These are phyloP conservation scores for Flaveria brownii DNA, from an alignment of 129 eudicot species.

Conservation along the genomic window DNA sequence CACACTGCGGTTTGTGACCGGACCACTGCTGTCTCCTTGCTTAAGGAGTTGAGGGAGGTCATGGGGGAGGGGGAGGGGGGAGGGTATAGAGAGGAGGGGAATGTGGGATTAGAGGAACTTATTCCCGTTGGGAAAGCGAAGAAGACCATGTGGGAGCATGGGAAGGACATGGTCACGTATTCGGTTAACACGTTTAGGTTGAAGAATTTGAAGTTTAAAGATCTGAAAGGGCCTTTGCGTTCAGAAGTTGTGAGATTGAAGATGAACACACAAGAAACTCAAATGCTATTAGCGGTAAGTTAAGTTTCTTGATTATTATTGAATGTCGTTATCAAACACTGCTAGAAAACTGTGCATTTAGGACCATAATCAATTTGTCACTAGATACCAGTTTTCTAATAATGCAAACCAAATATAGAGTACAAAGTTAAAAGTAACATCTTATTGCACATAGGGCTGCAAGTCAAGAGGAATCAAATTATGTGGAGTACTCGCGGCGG, in stretches of 20 bases:
- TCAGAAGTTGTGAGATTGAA: conserved; percentile 52
- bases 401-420: too few species aligned
- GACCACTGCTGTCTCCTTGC: conserved; percentile 47
- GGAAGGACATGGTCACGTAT: conserved; percentile 52
- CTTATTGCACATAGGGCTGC: conserved; percentile 34
- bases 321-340: too few species aligned
- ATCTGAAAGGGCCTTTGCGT: conserved; percentile 35
- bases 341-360: too few species aligned
- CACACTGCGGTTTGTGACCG: conserved; percentile 56
- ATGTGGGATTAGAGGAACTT: conserved; percentile 46
- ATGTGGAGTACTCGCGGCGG: conserved; percentile 51
- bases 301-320: background rate
- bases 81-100: conserved; percentile 44
- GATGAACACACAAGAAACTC: conserved; percentile 42
- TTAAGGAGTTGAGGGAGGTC: conserved; percentile 48
- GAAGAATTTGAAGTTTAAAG: conserved; percentile 48
- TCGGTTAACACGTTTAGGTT: conserved; percentile 43
- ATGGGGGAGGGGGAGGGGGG: conserved; percentile 37
- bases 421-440: too few species aligned
- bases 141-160: conserved; percentile 63
- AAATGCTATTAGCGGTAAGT: conserved; percentile 45
- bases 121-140: conserved; percentile 44
- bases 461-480: conserved; percentile 57
- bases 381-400: too few species aligned
- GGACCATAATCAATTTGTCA: too few species aligned